phyloP scores from a whole-genome alignment of 148 eudicot species.

The Dysphania ambrosioides region DNA sequence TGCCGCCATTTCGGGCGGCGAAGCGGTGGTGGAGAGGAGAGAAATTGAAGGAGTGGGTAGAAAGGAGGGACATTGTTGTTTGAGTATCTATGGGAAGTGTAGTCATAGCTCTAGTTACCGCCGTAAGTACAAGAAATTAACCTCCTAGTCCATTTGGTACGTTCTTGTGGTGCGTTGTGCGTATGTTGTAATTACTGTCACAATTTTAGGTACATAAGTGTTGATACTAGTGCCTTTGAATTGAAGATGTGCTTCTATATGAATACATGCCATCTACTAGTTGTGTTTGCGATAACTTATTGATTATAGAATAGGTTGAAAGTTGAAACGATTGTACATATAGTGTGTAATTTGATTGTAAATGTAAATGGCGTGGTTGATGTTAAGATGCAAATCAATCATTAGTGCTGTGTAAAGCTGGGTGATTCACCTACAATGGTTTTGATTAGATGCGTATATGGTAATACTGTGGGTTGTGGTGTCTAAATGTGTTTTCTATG shows the following conservation, averaged over 20 bases:
- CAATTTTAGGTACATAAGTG: neutral
- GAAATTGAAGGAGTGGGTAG: neutral
- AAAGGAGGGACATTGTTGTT: neutral
- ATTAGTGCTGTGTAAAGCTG: neutral
- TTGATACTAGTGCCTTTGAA: neutral
- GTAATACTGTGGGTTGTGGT: neutral
- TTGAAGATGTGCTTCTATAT: neutral
- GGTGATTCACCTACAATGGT: neutral
- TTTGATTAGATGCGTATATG: neutral
- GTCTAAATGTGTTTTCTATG: neutral
- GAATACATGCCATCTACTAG: neutral
- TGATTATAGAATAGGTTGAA: neutral
- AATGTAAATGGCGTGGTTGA: conserved; percentile 8
- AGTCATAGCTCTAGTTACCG: conserved; percentile 13
- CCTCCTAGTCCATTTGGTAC: too few relatives aligned
- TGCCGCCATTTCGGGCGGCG: neutral
- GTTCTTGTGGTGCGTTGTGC: too few relatives aligned
- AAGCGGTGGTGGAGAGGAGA: conserved; percentile 7
- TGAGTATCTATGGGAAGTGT: conserved; percentile 8
- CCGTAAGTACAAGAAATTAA: conserved; percentile 30
- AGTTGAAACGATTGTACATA: conserved; percentile 3
- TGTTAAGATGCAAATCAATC: neutral
- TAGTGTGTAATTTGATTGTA: neutral
- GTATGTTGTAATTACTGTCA: neutral
- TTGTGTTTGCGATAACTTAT: neutral